Conservation (phyloP, 139 green algal species). For the Chlamydomonas applanata region DNA sequence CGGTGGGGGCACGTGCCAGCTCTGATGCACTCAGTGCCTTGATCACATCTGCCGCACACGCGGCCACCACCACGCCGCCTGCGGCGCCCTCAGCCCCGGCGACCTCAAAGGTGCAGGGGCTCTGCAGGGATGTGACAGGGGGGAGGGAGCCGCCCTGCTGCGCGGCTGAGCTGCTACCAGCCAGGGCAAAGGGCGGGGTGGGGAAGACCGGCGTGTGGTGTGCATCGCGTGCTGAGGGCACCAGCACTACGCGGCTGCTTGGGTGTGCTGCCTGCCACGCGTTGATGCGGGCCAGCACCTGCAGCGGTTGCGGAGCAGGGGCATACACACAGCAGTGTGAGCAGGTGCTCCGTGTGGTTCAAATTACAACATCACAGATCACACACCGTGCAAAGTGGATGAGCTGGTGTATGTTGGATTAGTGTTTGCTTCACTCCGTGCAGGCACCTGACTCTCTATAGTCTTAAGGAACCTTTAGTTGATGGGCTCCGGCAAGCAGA, state of each 20-base stretch:
- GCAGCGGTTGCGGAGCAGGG: no score
- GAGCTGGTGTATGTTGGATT: no score
- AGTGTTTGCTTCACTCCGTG: no score
- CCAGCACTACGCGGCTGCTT: constrained; percentile 56
- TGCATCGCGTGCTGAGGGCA: constrained; percentile 77
- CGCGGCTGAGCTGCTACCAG: not conserved
- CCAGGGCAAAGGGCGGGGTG: constrained; percentile 57
- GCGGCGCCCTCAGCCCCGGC: not conserved
- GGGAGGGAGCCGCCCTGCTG: not conserved
- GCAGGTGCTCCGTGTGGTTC: no score
- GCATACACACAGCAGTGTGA: no score
- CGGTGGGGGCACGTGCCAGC: constrained; percentile 13
- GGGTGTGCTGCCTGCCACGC: constrained; percentile 44
- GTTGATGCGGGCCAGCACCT: constrained; percentile 48
- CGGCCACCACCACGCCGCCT: constrained; percentile 25
- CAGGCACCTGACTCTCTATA: no score
- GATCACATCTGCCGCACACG: constrained; percentile 24
- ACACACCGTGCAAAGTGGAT: no score
- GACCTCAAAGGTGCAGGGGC: constrained; percentile 28
- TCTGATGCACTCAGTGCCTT: constrained; percentile 46
- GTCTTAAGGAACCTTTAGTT: no score
- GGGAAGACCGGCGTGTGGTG: constrained; percentile 75
- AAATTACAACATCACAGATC: no score
- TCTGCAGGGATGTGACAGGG: constrained; percentile 28
- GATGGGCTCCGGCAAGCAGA: no score